Evolutionary conservation across 2,329 filamentous ascomycete genomes (phyloP), one percentile per base, ranked within the genome.

Genomic region (Xylariaceae sp.): DNA sequence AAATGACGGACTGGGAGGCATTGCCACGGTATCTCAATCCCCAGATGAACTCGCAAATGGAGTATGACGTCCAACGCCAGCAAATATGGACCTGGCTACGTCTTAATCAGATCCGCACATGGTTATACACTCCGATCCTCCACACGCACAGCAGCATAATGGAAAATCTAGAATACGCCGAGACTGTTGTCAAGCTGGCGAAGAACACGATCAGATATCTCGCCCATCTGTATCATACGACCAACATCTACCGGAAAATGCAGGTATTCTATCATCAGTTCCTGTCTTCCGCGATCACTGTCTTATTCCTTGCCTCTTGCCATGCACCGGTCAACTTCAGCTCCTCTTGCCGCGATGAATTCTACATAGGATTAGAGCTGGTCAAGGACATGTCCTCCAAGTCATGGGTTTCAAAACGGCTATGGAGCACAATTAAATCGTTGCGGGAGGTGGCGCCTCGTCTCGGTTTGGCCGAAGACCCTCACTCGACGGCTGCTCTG

Each of bases 61-160:
- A 65, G 53, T 84, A 87, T 49, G 81, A 82, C 47, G 67, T 84
- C 16, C 81, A 83, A 52, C 82, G 90, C 4, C 71, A 94, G 11
- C 84, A 87, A 45, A 83, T 96, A 35, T 81, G 93, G 61, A 83
- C 93, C 15, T 93, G 94, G 59, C 70, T 96, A 13, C 81, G 90
- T 30, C 79, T 89, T 32, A 96, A 95, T 55, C 89, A 95, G 67
- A 87, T 95, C 66, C 85, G 90, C 4, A 93, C 90, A 43, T 81
- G 89, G 60, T 86, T 96, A 19, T 90, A 94, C 62, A 87, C 89
- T 0, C 89, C 89, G 0, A 83, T 95, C 3, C 69, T 97, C 8
- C 88, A 95, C 62, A 91, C 85, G 15, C 81, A 87, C 3, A 85
- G 81, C 11, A 90, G 83, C 54, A 96, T 96, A 54, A 79, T 85